Evolutionary conservation across 768 basidiomycete genomes (phyloP), one percentile per base, ranked within the genome.

Genomic region (Boletus reticuloceps): DNA sequence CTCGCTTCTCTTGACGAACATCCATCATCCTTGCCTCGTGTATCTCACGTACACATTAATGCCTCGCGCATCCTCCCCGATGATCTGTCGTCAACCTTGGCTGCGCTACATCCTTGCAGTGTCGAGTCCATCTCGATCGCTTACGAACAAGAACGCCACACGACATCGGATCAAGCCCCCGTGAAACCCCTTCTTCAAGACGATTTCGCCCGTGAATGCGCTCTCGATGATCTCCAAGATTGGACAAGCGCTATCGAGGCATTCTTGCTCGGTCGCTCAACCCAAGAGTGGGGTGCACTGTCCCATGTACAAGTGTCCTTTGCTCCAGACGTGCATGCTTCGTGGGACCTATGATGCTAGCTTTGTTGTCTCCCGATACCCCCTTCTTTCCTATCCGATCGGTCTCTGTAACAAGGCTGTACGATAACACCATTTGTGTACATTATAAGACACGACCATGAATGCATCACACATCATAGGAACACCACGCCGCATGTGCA

Each of bases 211-310:
- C 65, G 59, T 6, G 62, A 70, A 41, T 72, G 70, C 25, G 69
- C 69, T 0, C 56, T 72, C 14, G 69, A 72, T 20, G 69, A 70
- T 47, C 65, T 70, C 51, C 47, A 60, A 37, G 69, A 70, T 11
- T 70, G 69, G 69, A 34, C 43, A 17, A 45, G 51, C 3, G 60
- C 63, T 16, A 20, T 70, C 5, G 61, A 70, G 0, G 20, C 44
- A 2, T 70, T 69, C 13, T 22, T 71, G 40, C 25, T 25, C 3
- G 46, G 19, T 13, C 67, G 59, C 19, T 55, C 59, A 29, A 27
- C 45, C 20, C 52, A 54, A 1, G 60, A 55, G 5, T 70, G 69
- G 66, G 14, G 25, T 20, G 32, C 53, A 0, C 61, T 70, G 16
- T 37, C 57, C 1, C 59, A 53, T 8, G 38, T 70, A 3, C 52